Evolutionary conservation across 2,329 filamentous ascomycete genomes (phyloP).

Genomic region (Cytospora schulzeri): DNA sequence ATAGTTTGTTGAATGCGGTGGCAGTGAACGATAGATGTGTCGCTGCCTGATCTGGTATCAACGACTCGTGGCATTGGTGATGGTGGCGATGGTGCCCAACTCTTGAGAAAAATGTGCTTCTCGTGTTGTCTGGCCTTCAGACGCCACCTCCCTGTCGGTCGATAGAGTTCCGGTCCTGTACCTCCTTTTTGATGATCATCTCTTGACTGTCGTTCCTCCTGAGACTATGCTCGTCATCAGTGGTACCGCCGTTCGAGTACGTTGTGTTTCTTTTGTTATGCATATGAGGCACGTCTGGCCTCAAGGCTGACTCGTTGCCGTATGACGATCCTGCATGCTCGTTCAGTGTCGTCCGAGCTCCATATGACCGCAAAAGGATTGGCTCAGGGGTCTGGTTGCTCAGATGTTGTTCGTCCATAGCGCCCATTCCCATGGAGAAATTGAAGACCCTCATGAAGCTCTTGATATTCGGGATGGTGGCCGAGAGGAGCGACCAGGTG

Average conservation of each 20-base stretch:
- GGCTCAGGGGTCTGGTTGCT: conserved; percentile 10
- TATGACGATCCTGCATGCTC: neutral
- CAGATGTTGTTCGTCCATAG: neutral
- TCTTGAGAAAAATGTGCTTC: neutral
- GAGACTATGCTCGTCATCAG: conserved; percentile 17
- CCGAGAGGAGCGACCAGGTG: conserved; percentile 30
- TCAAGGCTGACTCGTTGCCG: neutral
- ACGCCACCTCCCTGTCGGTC: neutral
- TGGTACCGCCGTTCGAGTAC: neutral
- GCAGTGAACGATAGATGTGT: too few species aligned
- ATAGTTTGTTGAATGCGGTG: too few species aligned
- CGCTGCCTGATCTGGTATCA: neutral
- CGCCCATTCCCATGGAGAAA: neutral
- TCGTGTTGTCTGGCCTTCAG: neutral
- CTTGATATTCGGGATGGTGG: conserved; percentile 31
- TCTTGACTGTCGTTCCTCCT: conserved; percentile 28
- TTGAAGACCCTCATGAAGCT: conserved; percentile 30
- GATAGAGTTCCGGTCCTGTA: neutral
- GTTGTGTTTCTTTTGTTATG: neutral
- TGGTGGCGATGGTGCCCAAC: neutral
- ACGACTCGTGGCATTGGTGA: neutral
- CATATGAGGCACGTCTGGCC: neutral
- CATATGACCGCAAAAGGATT: neutral
- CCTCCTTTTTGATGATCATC: conserved; percentile 29
- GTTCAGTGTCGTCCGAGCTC: neutral